Conservation (phyloP, 2,329 filamentous ascomycete genomes). For the Periconia sp. region DNA sequence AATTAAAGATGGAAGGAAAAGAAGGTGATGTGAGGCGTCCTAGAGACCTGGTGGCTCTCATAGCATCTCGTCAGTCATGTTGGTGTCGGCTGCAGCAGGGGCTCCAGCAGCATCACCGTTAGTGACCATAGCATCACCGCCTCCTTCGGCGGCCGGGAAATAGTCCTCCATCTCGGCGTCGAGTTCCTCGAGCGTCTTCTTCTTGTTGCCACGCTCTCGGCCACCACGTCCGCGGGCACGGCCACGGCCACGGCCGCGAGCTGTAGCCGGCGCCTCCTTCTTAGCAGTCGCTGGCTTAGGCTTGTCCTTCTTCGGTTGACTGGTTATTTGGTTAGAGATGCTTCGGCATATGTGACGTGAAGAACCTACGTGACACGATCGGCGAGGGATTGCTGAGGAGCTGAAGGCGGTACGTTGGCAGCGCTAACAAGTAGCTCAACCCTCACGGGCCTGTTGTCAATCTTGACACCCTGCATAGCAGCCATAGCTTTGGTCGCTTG, state of each 20-base stretch:
- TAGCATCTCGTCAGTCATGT: slow-evolving; percentile 50
- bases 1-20: slow-evolving; percentile 13
- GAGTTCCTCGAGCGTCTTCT: slow-evolving; percentile 97
- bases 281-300: slow-evolving; percentile 76
- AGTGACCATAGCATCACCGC: slow-evolving; percentile 51
- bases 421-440: slow-evolving; percentile 91
- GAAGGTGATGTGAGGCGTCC: slow-evolving; percentile 9
- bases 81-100: slow-evolving; percentile 44
- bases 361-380: slow-evolving; percentile 79
- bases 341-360: not conserved
- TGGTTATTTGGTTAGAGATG: slow-evolving; percentile 50
- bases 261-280: slow-evolving; percentile 65
- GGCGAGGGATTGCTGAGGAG: slow-evolving; percentile 72
- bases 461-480: slow-evolving; percentile 84
- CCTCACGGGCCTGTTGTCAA: slow-evolving; percentile 91
- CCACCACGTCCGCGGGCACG: slow-evolving; percentile 55
- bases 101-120: slow-evolving; percentile 54
- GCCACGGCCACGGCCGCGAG: slow-evolving; percentile 57
- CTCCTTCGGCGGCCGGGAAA: slow-evolving; percentile 64
- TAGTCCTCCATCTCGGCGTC: slow-evolving; percentile 99
- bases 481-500: slow-evolving; percentile 84
- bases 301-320: slow-evolving; percentile 66
- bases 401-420: slow-evolving; percentile 70
- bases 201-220: slow-evolving; percentile 65
- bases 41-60: slow-evolving; percentile 18